phyloP scores from a whole-genome alignment of 2,329 filamentous ascomycete genomes.

The Septoria linicola region DNA sequence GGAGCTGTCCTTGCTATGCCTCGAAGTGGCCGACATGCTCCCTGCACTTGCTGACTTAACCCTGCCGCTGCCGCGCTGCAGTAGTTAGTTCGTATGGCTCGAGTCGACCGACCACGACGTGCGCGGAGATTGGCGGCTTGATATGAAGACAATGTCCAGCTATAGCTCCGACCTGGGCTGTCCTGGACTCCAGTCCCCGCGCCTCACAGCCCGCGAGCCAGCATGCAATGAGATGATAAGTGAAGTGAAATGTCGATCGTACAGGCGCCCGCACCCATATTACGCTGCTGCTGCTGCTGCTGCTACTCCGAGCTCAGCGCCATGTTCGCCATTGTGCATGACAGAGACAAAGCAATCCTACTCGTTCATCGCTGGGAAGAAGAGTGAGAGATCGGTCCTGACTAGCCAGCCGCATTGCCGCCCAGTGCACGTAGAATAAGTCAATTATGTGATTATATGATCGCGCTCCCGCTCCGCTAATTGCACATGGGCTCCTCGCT shows the following conservation, averaged over 20 bases:
- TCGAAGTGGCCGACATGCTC: slow-evolving; percentile 22
- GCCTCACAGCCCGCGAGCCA: neutral
- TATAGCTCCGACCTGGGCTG: slow-evolving; percentile 3
- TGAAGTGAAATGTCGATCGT: slow-evolving; percentile 1
- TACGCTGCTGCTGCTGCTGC: neutral
- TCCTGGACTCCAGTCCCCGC: neutral
- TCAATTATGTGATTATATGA: too few relatives aligned
- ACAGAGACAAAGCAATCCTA: neutral
- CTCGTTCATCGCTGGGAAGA: too few relatives aligned
- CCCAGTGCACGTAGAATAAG: too few relatives aligned
- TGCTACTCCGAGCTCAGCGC: neutral
- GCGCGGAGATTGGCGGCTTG: slow-evolving; percentile 7
- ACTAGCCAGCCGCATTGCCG: too few relatives aligned
- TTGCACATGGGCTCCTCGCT: too few relatives aligned
- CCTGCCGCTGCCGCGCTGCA: slow-evolving; percentile 1
- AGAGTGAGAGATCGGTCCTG: too few relatives aligned
- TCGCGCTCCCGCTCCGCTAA: too few relatives aligned
- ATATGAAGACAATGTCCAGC: slow-evolving; percentile 5
- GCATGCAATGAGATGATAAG: neutral
- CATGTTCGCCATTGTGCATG: neutral
- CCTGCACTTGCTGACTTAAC: slow-evolving; percentile 1
- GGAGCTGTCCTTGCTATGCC: slow-evolving; percentile 34
- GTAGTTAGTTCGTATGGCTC: neutral
- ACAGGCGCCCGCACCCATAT: slow-evolving; percentile 11
- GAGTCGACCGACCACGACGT: neutral